Evolutionary conservation across 2,329 filamentous ascomycete genomes (phyloP), one percentile per base, ranked within the genome.

Genomic region (Trichoderma hamatum): DNA sequence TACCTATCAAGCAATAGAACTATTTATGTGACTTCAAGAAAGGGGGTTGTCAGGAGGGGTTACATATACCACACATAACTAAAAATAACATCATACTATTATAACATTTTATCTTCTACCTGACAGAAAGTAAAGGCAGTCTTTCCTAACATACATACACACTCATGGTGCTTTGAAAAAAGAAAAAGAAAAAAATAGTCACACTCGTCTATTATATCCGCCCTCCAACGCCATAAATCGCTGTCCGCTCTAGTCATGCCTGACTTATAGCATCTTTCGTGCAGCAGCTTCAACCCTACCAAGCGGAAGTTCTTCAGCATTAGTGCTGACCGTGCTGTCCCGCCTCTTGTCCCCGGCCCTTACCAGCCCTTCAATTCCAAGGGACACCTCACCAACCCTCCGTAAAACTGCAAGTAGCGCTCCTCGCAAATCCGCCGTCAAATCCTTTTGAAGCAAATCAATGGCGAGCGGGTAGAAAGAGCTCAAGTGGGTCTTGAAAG

Each of bases 401-500:
- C 90, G 86, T 71, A 97, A 84, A 28, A 98, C 85, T 0, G 88
- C 86, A 71, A 97, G 89, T 52, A 99, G 84, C 1, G 92, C 91
- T 11, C 88, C 81, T 70, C 96, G 88, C 36, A 98, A 84, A 72
- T 99, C 96, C 1, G 85, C 78, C 13, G 89, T 92, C 73, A 97
- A 85, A 72, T 98, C 95, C 70, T 93, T 92, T 71, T 86, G 88
- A 67, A 99, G 83, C 19, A 99, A 82, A 65, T 96, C 94, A 0
- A 98, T 89, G 4, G 90, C 88, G 19, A 97, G 83, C 3, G 94
- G 93, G 76, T 97, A 97, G 79, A 99, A 98, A 3, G 89, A 89
- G 56, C 88, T 84, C 9, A 97, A 86, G 74, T 98, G 90, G 69
- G 90, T 89, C 66, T 88, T 87, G 75, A 99, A 99, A 54, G 92